These are phyloP conservation scores for Pleurozium schreberi DNA, from an alignment of 225 moss, liverwort and hornwort genomes.

Conservation along the genomic window DNA sequence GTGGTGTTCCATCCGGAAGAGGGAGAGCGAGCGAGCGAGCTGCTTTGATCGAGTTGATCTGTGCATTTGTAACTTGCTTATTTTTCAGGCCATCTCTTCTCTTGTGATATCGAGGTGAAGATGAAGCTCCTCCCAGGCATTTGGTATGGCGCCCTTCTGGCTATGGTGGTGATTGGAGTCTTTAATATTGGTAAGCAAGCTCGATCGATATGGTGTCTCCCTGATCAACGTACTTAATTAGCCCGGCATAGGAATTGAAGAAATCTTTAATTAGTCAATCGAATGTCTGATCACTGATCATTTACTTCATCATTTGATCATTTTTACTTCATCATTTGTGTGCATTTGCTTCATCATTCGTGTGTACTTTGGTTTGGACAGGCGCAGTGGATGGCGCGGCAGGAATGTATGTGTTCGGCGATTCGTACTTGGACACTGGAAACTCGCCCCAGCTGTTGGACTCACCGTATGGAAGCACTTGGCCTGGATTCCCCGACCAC, in stretches of 20 bases:
- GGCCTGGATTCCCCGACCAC: neutral
- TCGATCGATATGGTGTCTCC: neutral
- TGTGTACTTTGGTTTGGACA: neutral
- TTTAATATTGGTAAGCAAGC: neutral
- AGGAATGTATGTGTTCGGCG: slow-evolving; percentile 4
- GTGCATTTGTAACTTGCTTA: neutral
- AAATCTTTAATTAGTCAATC: too few relatives aligned
- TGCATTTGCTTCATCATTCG: too few relatives aligned
- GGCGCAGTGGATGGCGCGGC: neutral
- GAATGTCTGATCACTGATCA: too few relatives aligned
- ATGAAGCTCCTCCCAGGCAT: neutral
- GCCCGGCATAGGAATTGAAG: neutral
- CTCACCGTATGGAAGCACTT: neutral
- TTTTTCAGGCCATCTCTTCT: neutral
- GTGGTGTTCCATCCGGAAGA: too few relatives aligned
- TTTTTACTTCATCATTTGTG: neutral
- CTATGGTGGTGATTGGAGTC: neutral
- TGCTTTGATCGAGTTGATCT: neutral
- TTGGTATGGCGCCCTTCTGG: neutral
- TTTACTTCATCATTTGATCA: too few relatives aligned
- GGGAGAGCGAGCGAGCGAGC: neutral
- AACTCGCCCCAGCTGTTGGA: neutral
- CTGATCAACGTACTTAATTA: neutral
- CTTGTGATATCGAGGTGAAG: neutral
- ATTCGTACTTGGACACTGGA: slow-evolving; percentile 18